Evolutionary conservation across 225 moss, liverwort and hornwort species (phyloP).

Genomic region (Sphagnum tenellum): DNA sequence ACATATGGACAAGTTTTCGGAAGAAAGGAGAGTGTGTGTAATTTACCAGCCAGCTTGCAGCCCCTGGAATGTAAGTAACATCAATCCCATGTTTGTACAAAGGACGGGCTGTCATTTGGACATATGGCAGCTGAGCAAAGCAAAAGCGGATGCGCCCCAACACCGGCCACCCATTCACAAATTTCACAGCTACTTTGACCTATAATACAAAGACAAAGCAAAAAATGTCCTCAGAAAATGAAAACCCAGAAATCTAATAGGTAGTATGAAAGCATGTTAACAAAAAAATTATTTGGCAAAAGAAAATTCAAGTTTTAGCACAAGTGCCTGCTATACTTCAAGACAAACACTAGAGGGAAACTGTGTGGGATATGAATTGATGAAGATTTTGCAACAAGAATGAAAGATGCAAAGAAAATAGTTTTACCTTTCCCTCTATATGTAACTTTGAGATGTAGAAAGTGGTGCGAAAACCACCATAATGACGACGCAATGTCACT

Average conservation of each 20-base stretch:
- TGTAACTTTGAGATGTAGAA: constrained; percentile 37
- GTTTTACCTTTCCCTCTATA: constrained; percentile 40
- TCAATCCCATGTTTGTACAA: constrained; percentile 21
- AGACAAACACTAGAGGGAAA: too few relatives aligned
- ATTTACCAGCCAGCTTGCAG: constrained; percentile 46
- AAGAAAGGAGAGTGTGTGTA: not conserved
- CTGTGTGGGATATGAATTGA: too few relatives aligned
- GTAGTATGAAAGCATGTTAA: not conserved
- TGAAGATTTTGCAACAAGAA: too few relatives aligned
- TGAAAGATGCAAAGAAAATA: too few relatives aligned
- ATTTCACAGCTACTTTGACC: constrained; percentile 50
- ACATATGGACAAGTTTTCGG: too few relatives aligned
- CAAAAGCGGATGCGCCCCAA: constrained; percentile 41
- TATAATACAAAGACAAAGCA: constrained; percentile 8
- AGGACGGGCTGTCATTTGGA: constrained; percentile 34
- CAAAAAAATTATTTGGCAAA: too few relatives aligned
- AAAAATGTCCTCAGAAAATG: not conserved
- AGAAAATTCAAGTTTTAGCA: too few relatives aligned
- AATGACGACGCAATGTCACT: constrained; percentile 15
- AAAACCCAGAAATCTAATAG: not conserved
- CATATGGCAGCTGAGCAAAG: constrained; percentile 33
- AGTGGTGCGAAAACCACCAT: constrained; percentile 18
- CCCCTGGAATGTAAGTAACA: constrained; percentile 34
- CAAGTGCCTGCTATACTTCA: too few relatives aligned
- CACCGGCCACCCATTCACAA: constrained; percentile 46